A percentile compares a stretch with the other conserved stretches of the same genome.
Conservation (phyloP, 129 eudicot genomes). For the Flaveria linearis region DNA sequence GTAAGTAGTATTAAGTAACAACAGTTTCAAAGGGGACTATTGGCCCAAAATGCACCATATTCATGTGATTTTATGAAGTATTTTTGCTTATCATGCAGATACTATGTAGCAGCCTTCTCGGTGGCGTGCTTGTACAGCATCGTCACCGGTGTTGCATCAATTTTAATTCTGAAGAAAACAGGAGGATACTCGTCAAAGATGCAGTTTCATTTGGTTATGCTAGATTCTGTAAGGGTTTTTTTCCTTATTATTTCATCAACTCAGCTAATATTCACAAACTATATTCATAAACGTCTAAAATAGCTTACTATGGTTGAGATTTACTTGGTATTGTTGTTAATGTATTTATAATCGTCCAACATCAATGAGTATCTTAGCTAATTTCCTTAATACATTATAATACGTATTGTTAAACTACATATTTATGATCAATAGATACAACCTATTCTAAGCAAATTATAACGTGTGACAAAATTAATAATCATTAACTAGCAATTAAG, state of each 20-base stretch:
- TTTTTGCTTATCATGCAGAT: constrained; percentile 48
- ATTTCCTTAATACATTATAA: too few species aligned
- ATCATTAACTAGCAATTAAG: neutral
- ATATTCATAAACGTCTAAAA: too few species aligned
- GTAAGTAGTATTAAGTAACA: constrained; percentile 51
- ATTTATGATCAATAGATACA: too few species aligned
- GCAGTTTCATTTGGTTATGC: constrained; percentile 43
- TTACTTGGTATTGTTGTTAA: too few species aligned
- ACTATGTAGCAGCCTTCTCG: constrained; percentile 68
- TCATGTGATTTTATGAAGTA: neutral
- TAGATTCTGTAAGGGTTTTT: constrained; percentile 65
- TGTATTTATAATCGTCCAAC: too few species aligned
- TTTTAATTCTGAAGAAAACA: constrained; percentile 42
- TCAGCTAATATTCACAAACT: too few species aligned
- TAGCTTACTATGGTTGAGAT: too few species aligned
- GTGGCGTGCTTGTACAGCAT: constrained; percentile 61
- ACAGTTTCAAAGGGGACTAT: neutral
- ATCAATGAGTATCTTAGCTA: too few species aligned
- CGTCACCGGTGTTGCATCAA: constrained; percentile 46
- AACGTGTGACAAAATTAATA: neutral
- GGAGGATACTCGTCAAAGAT: constrained; percentile 37
- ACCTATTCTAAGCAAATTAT: neutral
- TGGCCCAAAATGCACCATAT: neutral
- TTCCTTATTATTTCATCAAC: too few species aligned
- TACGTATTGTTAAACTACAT: too few species aligned